Base-by-base conservation (phyloP, 2,329 filamentous ascomycete genomes). In the Bipolaris oryzae region DNA sequence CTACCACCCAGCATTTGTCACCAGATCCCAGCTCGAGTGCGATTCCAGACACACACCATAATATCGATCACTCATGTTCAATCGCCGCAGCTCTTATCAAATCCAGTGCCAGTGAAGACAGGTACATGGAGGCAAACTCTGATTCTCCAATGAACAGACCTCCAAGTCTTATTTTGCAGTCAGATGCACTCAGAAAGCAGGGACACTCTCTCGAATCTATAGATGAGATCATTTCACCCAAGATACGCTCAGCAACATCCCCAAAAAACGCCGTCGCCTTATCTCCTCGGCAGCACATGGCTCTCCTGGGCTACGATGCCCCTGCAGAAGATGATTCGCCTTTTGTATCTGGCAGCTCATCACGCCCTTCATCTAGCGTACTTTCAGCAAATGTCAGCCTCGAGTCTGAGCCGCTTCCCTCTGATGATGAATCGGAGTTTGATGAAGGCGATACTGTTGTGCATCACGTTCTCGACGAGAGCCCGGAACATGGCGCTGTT, bases 401-500 rank as follows among this genome's bases (percentile, higher is more conserved):
- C n/a, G 55, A 58, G 18, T 44, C 52, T 21, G 59, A 52, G 23
- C 43, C 34, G 20, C 28, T 57, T 10, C 10, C 42, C 13, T 37
- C 16, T 15, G 67, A 72, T n/a, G 67, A 69, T 15, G 71, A 72
- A 15, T 71, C 64, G 2, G 65, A 69, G 3, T 75, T 74, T 37
- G 73, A 75, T 16, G 73, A 75, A 47, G 73, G 68, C 9, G 72
- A 74, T 38, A 75, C 73, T 6, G 61, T 75, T 3, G 58, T 75
- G 3, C 72, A 75, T 41, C 69, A 71, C 41, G 66, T 71, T 5
- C 35, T 62, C 6, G 68, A 68, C 1, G 63, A 65, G 1, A 56
- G 45, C 16, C 45, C 44, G 5, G 45, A 55, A 25, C 53, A 52
- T 16, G 41, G 25, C 23, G 54, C 47, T 13, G 41, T 51, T 2